Conservation (phyloP, 768 basidiomycete species). For the Pulveroboletus sp. region DNA sequence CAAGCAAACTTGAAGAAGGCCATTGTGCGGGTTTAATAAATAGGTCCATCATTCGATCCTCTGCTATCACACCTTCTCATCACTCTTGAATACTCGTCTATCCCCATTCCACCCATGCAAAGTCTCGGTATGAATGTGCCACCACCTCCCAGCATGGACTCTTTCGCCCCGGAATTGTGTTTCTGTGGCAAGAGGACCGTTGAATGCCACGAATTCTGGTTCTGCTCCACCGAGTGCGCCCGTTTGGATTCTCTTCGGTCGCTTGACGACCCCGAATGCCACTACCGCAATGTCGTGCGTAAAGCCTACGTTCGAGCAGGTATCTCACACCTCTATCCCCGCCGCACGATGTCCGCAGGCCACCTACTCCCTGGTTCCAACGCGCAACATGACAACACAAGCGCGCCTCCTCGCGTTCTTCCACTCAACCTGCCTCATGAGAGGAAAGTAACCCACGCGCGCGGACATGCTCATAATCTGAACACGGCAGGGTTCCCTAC, state of each 20-base stretch:
- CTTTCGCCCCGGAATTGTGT: conserved; percentile 15
- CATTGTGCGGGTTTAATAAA: conserved; percentile 17
- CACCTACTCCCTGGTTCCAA: not conserved
- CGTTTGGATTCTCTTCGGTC: conserved; percentile 25
- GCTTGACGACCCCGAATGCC: conserved; percentile 18
- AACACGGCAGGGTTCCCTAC: conserved; percentile 10
- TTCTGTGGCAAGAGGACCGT: conserved; percentile 24
- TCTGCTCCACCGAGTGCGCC: conserved; percentile 26
- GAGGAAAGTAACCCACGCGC: not conserved
- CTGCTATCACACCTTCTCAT: not conserved
- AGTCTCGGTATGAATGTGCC: not conserved
- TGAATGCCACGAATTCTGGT: conserved; percentile 26
- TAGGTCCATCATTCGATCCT: not conserved
- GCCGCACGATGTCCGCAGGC: conserved; percentile 9
- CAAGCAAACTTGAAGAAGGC: not conserved
- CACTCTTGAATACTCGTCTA: not conserved
- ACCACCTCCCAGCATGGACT: conserved; percentile 9
- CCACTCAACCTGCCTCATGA: not conserved
- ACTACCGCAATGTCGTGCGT: conserved; percentile 23
- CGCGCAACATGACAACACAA: not conserved
- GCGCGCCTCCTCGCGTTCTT: not conserved
- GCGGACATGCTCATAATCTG: not conserved
- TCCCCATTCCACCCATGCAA: conserved; percentile 1
- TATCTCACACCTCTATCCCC: not conserved
- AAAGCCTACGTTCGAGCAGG: conserved; percentile 11